Base-by-base conservation (phyloP, 805 yeast species). In the Sugiyamaella chiloensis region DNA sequence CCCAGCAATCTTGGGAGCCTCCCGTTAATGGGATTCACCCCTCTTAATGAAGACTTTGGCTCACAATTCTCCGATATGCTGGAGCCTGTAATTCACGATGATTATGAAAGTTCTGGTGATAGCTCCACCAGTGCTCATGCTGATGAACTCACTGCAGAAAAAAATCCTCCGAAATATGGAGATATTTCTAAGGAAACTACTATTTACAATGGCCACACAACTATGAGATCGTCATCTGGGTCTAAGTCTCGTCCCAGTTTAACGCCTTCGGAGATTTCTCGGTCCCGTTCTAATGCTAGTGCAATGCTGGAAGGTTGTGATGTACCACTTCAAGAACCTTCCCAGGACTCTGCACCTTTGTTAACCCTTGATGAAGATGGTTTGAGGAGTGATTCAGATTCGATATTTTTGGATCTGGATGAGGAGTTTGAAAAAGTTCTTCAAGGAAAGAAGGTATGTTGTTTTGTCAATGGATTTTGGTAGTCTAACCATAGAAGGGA, bases 361-460 rank as follows among this genome's bases (percentile, higher is more conserved):
- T 50, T 57, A n/a, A 51, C 48, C 9, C 32, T 55, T 19, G 21
- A 30, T 6, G 48, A 44, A 8, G 51, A 52, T 20, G 54, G 48
- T 8, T 19, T 46, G 16, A 31, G 42, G 4, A 44, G 37, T 14
- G 59, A 52, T 21, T 30, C 35, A 2, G 55, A 49, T 16, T 47
- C 54, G n/a, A 45, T 56, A 21, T 57, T 58, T 41, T 57, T 47
- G 2, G 59, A 56, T 24, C 24, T 58, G 32, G 55, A 56, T 39
- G 53, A 55, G 17, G 60, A 58, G 48, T 53, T 58, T 37, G 62
- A 58, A 35, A 50, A 44, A 32, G 41, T 58, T 16, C 36, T 58
- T 29, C 39, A 45, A n/a, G 47, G 47, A 3, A 56, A 58, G 39
- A 54, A 53, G 49, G 55, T 50, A 32, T 39, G 53, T 30, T 5